Base-by-base conservation (phyloP, 1,139 yeast species). In the Zhuliangozyma blackwelliae region DNA sequence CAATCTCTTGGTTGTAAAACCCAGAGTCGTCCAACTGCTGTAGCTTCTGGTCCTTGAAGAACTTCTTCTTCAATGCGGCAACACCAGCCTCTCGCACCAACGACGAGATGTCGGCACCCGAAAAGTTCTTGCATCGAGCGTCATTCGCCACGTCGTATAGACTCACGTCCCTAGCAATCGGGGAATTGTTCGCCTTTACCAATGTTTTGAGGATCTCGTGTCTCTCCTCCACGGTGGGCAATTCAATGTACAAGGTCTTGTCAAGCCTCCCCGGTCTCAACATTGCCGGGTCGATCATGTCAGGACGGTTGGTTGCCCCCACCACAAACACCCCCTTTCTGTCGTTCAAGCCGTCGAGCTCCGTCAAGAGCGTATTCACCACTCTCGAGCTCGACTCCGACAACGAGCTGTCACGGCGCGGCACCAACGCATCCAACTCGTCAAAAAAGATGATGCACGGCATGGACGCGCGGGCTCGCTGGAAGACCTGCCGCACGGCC, bases 271-370 rank as follows among this genome's bases (percentile, higher is more conserved):
- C 98, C 0, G 98, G 98, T 55, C 98, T 77, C 37, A 92, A 68
- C 97, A 92, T 92, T 1, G 98, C 98, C 7, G 96, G 92, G 60
- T 92, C 98, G 46, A 92, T 92, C 89, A 92, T 92, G 59, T 92
- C 98, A 0, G 97, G 97, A 57, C 98, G 75, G 54, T 92, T 92
- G 0, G 98, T 92, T 2, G 98, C 98, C 25, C 97, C 98, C 48
- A 92, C 79, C 3, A 92, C 98, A 57, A 84, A 92, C 2, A 92
- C 86, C 2, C 97, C 97, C 39, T 83, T 78, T 51, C 98, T 73
- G 50, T 90, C 97, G 49, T 88, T 89, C 41, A 92, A 74, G 2
- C 98, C 98, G 61, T 92, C 98, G 29, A 92, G 68, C 57, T 92
- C 98, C 0, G 98, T 94, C 47, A 92, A 75, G 29, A 92, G 65